These are phyloP conservation scores for Neonectria faginata DNA, from an alignment of 2,329 filamentous ascomycete species.

Conservation along the genomic window DNA sequence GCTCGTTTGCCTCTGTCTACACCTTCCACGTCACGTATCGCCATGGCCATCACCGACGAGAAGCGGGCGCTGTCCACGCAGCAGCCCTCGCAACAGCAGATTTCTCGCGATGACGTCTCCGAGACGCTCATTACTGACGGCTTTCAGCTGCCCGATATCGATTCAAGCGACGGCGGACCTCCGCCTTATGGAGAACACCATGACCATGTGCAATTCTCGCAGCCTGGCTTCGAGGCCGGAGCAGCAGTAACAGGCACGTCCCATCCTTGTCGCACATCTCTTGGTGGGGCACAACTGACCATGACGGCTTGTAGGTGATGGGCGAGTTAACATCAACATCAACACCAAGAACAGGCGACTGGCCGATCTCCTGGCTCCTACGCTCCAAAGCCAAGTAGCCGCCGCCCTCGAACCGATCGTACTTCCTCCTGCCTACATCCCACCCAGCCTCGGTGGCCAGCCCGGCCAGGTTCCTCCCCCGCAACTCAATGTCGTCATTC, in stretches of 20 bases:
- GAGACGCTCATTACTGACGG: conserved; percentile 54
- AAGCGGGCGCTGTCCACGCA: conserved; percentile 43
- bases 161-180: conserved; percentile 57
- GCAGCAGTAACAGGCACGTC: conserved; percentile 66
- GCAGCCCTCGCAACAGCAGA: conserved; percentile 34
- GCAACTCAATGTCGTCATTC: conserved; percentile 76
- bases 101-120: conserved; percentile 28
- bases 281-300: conserved; percentile 30
- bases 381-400: conserved; percentile 67
- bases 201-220: conserved; percentile 69
- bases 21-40: conserved; percentile 11
- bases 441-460: conserved; percentile 75
- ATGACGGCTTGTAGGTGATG: conserved; percentile 67
- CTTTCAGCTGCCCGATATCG: conserved; percentile 57
- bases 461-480: conserved; percentile 69
- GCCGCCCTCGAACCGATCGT: conserved; percentile 57
- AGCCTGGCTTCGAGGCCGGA: conserved; percentile 72
- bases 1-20: conserved; percentile 1
- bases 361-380: conserved; percentile 74
- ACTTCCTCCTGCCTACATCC: conserved; percentile 77
- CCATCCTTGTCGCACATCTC: not conserved
- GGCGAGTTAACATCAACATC: conserved; percentile 83
- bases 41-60: conserved; percentile 46
- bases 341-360: conserved; percentile 75
- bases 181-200: conserved; percentile 70